A percentile compares a stretch with the other conserved stretches of the same genome.
These are phyloP conservation scores for Agastache rugosa DNA, from an alignment of 257 asterid genomes.

Conservation along the genomic window DNA sequence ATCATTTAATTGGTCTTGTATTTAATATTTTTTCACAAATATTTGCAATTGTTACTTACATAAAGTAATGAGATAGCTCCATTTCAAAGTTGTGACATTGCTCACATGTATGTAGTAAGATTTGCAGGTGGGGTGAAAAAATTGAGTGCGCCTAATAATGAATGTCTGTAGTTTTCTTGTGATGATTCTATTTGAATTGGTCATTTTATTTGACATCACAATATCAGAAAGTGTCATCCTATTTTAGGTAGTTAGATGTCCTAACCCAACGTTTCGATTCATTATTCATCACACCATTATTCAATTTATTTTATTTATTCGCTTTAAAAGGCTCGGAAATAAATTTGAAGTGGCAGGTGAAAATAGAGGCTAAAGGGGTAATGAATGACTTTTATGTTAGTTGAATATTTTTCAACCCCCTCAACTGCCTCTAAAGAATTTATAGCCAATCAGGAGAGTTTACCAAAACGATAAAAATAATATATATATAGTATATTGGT, in stretches of 20 bases:
- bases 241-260: conserved; percentile 37
- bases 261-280: conserved; percentile 15
- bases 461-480: background rate
- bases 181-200: background rate
- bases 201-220: conserved; percentile 24
- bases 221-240: background rate
- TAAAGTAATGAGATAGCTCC: too few species aligned
- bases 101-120: background rate
- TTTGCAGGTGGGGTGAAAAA: background rate
- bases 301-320: too few species aligned
- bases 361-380: conserved; percentile 11
- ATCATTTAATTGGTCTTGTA: background rate
- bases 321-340: background rate
- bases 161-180: conserved; percentile 1
- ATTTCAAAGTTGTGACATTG: too few species aligned
- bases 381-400: conserved; percentile 31
- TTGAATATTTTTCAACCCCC: conserved; percentile 25
- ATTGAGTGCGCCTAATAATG: background rate
- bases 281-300: background rate
- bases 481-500: too few species aligned
- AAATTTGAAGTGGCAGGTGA: conserved; percentile 23
- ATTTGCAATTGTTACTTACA: too few species aligned
- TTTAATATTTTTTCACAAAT: too few species aligned
- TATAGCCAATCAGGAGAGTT: background rate
- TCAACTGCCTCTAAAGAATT: conserved; percentile 34